phyloP scores from a whole-genome alignment of 2,329 filamentous ascomycete genomes.

The Diplodia intermedia region DNA sequence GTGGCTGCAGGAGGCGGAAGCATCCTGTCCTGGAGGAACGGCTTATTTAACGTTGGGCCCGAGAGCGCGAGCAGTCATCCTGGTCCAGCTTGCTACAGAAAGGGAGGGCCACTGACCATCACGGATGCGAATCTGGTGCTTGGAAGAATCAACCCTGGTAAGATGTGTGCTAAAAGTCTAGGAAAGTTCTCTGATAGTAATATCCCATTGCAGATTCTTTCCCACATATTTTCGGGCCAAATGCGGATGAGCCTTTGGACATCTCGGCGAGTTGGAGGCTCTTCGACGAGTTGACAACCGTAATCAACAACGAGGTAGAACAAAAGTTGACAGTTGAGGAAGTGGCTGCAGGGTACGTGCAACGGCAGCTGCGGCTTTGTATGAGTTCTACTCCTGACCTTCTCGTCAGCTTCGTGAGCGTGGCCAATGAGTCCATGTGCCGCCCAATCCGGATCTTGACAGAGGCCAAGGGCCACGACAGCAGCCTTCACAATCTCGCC shows the following conservation, averaged over 20 bases:
- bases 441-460: slow-evolving; percentile 41
- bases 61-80: slow-evolving; percentile 53
- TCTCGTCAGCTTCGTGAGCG: slow-evolving; percentile 37
- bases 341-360: slow-evolving; percentile 34
- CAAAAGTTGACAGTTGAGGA: slow-evolving; percentile 41
- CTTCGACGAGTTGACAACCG: slow-evolving; percentile 45
- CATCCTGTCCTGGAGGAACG: slow-evolving; percentile 84
- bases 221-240: slow-evolving; percentile 45
- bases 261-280: slow-evolving; percentile 49
- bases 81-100: slow-evolving; percentile 45
- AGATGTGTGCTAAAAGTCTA: background rate
- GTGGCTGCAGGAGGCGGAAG: slow-evolving; percentile 71
- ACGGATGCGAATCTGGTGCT: slow-evolving; percentile 47
- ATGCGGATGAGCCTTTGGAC: slow-evolving; percentile 49
- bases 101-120: slow-evolving; percentile 46
- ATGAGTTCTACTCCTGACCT: background rate
- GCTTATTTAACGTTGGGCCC: slow-evolving; percentile 86
- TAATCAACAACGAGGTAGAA: slow-evolving; percentile 40
- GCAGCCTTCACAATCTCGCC: slow-evolving; percentile 38
- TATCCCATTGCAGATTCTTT: slow-evolving; percentile 39
- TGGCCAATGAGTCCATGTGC: slow-evolving; percentile 43
- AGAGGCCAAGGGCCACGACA: slow-evolving; percentile 40
- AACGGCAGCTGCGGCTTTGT: too few species aligned
- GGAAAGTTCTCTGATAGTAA: too few species aligned
- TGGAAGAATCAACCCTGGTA: slow-evolving; percentile 39